phyloP scores from a whole-genome alignment of 768 basidiomycete genomes.

The Bullera alba region DNA sequence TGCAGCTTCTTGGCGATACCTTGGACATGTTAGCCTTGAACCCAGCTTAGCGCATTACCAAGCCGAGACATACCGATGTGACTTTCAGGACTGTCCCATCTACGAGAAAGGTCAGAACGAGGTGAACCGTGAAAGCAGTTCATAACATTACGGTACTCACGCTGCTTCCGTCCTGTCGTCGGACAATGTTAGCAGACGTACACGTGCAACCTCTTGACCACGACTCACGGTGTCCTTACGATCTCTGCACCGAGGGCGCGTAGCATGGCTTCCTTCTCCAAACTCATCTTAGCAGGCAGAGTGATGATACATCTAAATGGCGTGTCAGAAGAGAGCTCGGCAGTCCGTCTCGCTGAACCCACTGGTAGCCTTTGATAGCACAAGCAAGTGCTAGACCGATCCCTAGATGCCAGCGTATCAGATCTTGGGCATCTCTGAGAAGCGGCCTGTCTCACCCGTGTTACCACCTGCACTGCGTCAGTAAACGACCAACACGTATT shows the following conservation, averaged over 20 bases:
- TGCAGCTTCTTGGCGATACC: constrained; percentile 75
- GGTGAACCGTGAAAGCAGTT: background rate
- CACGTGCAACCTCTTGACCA: background rate
- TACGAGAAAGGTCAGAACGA: background rate
- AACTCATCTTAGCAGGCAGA: constrained; percentile 90
- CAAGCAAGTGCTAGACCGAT: constrained; percentile 90
- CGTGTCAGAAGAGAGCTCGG: constrained; percentile 56
- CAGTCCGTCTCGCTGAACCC: constrained; percentile 49
- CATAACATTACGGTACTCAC: constrained; percentile 8
- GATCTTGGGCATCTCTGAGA: background rate
- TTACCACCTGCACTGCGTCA: constrained; percentile 61
- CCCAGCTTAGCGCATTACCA: background rate
- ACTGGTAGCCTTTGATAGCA: constrained; percentile 67
- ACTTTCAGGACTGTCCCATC: constrained; percentile 77
- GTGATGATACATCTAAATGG: constrained; percentile 47
- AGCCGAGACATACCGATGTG: constrained; percentile 68
- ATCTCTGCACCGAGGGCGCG: constrained; percentile 91
- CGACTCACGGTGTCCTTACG: constrained; percentile 85
- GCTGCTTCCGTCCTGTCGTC: constrained; percentile 38
- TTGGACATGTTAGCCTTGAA: constrained; percentile 40
- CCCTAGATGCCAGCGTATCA: constrained; percentile 49
- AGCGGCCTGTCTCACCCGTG: constrained; percentile 59
- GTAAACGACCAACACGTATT: background rate
- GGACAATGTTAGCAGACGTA: background rate
- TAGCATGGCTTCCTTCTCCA: constrained; percentile 89